Conservation (phyloP, 148 eudicot genomes). For the Hydrangea macrophylla region DNA sequence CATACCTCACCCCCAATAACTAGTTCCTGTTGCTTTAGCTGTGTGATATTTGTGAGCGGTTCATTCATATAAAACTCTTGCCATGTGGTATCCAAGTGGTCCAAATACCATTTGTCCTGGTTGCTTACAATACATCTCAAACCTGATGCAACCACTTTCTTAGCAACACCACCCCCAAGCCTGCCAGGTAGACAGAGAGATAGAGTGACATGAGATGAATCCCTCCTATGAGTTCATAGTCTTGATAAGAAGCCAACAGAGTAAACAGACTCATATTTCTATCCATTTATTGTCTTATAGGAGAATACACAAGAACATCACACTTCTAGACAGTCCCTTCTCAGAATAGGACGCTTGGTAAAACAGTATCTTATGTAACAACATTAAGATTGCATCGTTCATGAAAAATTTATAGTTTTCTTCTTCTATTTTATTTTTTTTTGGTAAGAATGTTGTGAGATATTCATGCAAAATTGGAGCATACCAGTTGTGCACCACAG, state of each 20-base stretch:
- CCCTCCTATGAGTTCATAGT: too few species aligned
- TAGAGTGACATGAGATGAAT: too few species aligned
- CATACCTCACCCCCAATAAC: conserved; percentile 94
- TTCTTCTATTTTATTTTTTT: neutral
- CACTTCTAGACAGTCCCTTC: neutral
- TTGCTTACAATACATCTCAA: conserved; percentile 93
- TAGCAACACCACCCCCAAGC: conserved; percentile 75
- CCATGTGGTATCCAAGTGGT: conserved; percentile 72
- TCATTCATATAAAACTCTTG: conserved; percentile 62
- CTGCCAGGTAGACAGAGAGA: conserved; percentile 33
- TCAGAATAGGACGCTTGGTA: neutral
- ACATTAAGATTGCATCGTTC: neutral
- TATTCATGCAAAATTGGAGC: conserved; percentile 2
- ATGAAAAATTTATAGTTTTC: neutral
- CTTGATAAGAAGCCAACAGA: too few species aligned
- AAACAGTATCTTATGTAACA: neutral
- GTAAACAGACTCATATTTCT: too few species aligned
- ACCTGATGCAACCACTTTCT: conserved; percentile 64
- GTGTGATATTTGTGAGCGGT: conserved; percentile 56
- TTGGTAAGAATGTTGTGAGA: neutral
- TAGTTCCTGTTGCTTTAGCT: conserved; percentile 52
- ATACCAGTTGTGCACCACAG: conserved; percentile 90
- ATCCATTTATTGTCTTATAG: too few species aligned
- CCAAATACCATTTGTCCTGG: conserved; percentile 87
- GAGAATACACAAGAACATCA: too few species aligned